Base-by-base conservation (phyloP, 805 yeast species). In the Candida boidinii region DNA sequence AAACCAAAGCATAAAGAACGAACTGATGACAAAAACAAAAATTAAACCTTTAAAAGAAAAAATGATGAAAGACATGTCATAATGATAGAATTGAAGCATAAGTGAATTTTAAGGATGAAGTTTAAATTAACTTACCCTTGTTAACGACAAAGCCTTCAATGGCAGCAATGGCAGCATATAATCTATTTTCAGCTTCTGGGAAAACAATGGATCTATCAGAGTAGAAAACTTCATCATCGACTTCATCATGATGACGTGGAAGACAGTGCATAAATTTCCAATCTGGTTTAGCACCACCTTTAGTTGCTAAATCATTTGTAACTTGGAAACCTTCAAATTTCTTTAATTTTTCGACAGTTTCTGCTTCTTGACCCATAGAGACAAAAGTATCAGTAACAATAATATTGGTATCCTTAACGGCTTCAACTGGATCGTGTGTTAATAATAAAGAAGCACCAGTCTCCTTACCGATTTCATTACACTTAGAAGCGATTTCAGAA, bases 261-360 rank as follows among this genome's bases (percentile, higher is more conserved):
- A 92, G 68, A 59, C 98, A 92, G 57, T 92, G 98, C 97, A 92
- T 88, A 61, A 92, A 92, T 55, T 76, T 85, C 83, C 90, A 90
- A 51, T 72, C 60, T 13, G 64, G 33, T 36, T 68, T 68, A 28
- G 82, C 80, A 28, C 70, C 72, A 5, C 84, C 83, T 11, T 62
- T 50, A 17, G 82, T 72, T n/a, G n/a, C n/a, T 63, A 88, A 64
- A 21, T 76, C 77, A 13, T 64, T 55, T 24, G 86, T 77, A 38
- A 92, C 79, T 62, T 86, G 96, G 68, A 79, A 92, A 2, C 94
- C 95, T 12, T 64, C 69, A 54, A 92, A 92, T 59, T 86, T 88
- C 49, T 76, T 66, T 45, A 92, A 64, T 42, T 88, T 83, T 36
- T 68, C 64, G 30, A 55, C 65, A 42, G 76, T 83, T 54, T 88